Evolutionary conservation across 805 yeast species (phyloP).

Genomic region (Cyberlindnera suaveolens): DNA sequence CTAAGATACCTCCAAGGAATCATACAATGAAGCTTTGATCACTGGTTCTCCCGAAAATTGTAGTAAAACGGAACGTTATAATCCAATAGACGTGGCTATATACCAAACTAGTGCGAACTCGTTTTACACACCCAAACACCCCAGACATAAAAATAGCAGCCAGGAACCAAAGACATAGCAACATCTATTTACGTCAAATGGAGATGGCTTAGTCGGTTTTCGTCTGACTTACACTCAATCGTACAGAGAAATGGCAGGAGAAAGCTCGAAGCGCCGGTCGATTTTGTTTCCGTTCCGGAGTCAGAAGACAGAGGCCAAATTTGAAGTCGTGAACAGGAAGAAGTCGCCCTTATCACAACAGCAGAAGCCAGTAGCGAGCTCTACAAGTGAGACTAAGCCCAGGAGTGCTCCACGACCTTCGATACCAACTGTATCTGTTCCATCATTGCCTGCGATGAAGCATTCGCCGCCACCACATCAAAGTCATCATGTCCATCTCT

Average conservation of each 20-base stretch:
- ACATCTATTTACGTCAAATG: too few species aligned
- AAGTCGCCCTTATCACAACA: constrained; percentile 14
- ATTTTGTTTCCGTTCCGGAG: constrained; percentile 19
- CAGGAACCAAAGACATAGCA: too few species aligned
- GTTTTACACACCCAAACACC: too few species aligned
- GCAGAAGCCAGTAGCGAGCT: background rate
- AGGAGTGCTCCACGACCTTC: background rate
- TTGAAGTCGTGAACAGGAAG: constrained; percentile 23
- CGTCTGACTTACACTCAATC: background rate
- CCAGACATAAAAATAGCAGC: too few species aligned
- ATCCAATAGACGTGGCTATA: too few species aligned
- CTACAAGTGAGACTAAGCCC: background rate
- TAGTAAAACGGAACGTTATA: too few species aligned
- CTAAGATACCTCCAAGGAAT: constrained; percentile 6
- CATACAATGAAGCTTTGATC: background rate
- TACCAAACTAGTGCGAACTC: too few species aligned
- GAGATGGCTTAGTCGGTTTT: too few species aligned
- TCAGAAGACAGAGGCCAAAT: constrained; percentile 17
- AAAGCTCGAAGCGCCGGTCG: constrained; percentile 19
- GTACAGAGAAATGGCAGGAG: constrained; percentile 6
- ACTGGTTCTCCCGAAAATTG: background rate
- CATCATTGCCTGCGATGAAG: background rate
- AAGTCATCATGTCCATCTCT: background rate
- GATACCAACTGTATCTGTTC: background rate
- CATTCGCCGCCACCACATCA: background rate